phyloP scores from a whole-genome alignment of 176 grass and related monocot genomes.

The Hordeum marinum region DNA sequence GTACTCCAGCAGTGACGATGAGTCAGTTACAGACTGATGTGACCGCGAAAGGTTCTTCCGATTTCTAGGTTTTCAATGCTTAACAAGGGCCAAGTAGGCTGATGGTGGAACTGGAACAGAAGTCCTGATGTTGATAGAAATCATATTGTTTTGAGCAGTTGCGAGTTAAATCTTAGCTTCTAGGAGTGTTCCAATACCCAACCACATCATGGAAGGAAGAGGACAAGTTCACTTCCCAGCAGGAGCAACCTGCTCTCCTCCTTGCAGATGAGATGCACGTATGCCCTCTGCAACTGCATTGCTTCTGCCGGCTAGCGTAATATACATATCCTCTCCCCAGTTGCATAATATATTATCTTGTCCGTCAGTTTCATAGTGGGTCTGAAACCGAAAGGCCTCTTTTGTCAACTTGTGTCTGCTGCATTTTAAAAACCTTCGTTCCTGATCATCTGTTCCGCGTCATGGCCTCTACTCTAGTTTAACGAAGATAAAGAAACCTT shows the following conservation, averaged over 20 bases:
- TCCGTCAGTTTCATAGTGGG: neutral
- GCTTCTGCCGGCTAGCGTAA: neutral
- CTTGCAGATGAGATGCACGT: neutral
- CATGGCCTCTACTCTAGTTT: neutral
- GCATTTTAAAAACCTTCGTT: neutral
- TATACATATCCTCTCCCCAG: neutral
- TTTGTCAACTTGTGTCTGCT: conserved; percentile 27
- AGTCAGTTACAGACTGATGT: neutral
- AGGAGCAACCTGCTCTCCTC: neutral
- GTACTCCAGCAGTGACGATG: neutral
- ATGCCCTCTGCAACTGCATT: conserved; percentile 18
- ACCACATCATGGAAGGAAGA: neutral
- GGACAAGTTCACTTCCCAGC: neutral
- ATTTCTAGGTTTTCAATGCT: neutral
- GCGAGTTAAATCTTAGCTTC: neutral
- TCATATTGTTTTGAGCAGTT: neutral
- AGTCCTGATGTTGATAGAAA: neutral
- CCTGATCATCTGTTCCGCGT: neutral
- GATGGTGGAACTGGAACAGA: neutral
- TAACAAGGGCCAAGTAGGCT: conserved; percentile 11
- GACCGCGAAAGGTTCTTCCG: neutral
- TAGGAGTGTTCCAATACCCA: neutral
- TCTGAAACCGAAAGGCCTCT: conserved; percentile 19
- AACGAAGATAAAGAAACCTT: neutral
- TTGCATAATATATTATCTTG: conserved; percentile 1